Percentiles rank a stretch among this genome's conserved stretches.
These are phyloP conservation scores for Picea glauca DNA, from an alignment of 75 land plant genomes.

Conservation along the genomic window DNA sequence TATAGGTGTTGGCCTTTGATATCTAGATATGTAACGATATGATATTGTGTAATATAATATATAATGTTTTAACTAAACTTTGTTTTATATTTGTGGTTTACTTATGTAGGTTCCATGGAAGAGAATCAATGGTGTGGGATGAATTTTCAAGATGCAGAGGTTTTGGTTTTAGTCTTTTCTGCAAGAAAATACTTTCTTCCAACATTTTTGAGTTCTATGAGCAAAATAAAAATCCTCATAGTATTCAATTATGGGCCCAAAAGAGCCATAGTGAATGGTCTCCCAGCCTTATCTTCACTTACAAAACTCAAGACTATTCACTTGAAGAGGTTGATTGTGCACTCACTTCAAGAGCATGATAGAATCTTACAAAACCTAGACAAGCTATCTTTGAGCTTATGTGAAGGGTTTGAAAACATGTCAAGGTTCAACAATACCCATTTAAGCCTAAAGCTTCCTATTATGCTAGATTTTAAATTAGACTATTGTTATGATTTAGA, in stretches of 20 bases:
- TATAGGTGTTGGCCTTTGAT: too few species aligned
- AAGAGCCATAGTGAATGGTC: not conserved
- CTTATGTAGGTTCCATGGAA: too few species aligned
- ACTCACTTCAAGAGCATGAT: constrained; percentile 14
- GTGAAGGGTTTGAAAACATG: constrained; percentile 21
- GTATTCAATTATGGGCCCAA: constrained; percentile 24
- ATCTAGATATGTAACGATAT: too few species aligned
- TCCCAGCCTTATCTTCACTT: constrained; percentile 2
- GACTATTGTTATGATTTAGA: constrained; percentile 47
- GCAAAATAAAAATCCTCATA: constrained; percentile 36
- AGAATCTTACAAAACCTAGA: constrained; percentile 4
- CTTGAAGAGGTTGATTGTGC: constrained; percentile 41
- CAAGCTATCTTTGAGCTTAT: constrained; percentile 44
- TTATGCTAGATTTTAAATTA: constrained; percentile 36
- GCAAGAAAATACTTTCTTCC: too few species aligned
- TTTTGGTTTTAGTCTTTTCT: too few species aligned
- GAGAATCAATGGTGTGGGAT: too few species aligned
- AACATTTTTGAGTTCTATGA: constrained; percentile 19
- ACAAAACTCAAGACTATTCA: constrained; percentile 44
- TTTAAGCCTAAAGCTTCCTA: constrained; percentile 28
- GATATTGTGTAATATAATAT: too few species aligned
- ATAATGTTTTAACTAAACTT: too few species aligned
- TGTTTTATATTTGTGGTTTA: too few species aligned
- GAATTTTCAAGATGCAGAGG: too few species aligned
- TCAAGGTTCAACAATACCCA: constrained; percentile 8